A percentile compares a stretch with the other conserved stretches of the same genome.
These are phyloP conservation scores for Ciborinia camelliae DNA, from an alignment of 2,329 filamentous ascomycete genomes.

Conservation along the genomic window DNA sequence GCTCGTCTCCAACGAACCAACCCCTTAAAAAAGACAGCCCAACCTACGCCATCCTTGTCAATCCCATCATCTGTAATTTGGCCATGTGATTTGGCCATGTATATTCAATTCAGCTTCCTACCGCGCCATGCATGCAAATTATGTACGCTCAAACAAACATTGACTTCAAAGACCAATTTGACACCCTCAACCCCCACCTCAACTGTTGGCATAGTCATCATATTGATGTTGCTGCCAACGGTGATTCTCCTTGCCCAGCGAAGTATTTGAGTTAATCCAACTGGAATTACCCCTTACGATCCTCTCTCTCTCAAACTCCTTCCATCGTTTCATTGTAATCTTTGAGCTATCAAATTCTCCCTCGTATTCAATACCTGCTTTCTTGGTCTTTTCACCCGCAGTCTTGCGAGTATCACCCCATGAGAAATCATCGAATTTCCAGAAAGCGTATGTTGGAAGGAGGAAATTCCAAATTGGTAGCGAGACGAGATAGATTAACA, in stretches of 20 bases:
- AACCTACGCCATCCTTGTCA: not conserved
- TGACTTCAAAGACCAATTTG: not conserved
- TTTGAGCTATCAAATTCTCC: slow-evolving; percentile 98
- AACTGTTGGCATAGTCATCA: slow-evolving; percentile 32
- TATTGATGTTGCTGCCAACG: slow-evolving; percentile 23
- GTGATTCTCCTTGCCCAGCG: slow-evolving; percentile 25
- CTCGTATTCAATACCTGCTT: slow-evolving; percentile 80
- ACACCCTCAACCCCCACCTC: not conserved
- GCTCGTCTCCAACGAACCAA: no score
- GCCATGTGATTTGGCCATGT: no score
- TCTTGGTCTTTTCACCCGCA: slow-evolving; percentile 82
- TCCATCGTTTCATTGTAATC: slow-evolving; percentile 99
- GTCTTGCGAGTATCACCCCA: slow-evolving; percentile 99
- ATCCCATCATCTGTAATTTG: not conserved
- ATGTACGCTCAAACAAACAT: not conserved
- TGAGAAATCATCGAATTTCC: slow-evolving; percentile 99
- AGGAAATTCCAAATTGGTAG: slow-evolving; percentile 98
- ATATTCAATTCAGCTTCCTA: not conserved
- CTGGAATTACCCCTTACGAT: slow-evolving; percentile 28
- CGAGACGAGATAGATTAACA: slow-evolving; percentile 91
- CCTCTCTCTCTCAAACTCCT: slow-evolving; percentile 82
- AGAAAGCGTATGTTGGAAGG: slow-evolving; percentile 89
- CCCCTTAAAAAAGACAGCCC: no score
- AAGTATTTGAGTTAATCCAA: slow-evolving; percentile 23
- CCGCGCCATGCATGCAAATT: not conserved